These are phyloP conservation scores for Ceratobasidium sp. DNA, from an alignment of 1,284 basidiomycete species.

Conservation along the genomic window DNA sequence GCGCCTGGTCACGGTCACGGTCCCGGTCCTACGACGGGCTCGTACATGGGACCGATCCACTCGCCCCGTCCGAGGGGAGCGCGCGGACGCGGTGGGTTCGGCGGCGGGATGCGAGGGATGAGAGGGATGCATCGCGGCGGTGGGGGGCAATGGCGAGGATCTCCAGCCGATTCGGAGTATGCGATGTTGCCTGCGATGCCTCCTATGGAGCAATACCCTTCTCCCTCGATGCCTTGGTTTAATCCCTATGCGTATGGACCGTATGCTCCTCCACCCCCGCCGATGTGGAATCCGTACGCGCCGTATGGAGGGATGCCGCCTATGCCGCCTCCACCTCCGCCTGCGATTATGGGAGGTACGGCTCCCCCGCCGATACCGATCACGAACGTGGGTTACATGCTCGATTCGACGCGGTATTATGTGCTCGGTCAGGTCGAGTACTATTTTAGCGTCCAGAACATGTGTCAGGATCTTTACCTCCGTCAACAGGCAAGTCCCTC, in stretches of 20 bases:
- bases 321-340: slow-evolving; percentile 20
- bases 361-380: slow-evolving; percentile 60
- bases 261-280: slow-evolving; percentile 19
- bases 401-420: slow-evolving; percentile 60
- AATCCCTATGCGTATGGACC: slow-evolving; percentile 19
- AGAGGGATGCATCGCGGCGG: slow-evolving; percentile 12
- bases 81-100: slow-evolving; percentile 28
- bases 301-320: slow-evolving; percentile 29
- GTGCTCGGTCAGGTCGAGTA: slow-evolving; percentile 64
- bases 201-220: slow-evolving; percentile 20
- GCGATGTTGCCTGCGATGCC: slow-evolving; percentile 34
- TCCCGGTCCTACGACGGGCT: not conserved
- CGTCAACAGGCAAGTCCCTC: slow-evolving; percentile 61
- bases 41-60: slow-evolving; percentile 13
- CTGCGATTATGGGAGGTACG: not conserved
- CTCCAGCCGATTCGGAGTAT: slow-evolving; percentile 27
- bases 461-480: slow-evolving; percentile 66
- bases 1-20: not conserved
- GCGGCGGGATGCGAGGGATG: slow-evolving; percentile 3
- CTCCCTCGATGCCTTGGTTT: slow-evolving; percentile 15
- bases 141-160: slow-evolving; percentile 1
- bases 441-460: slow-evolving; percentile 67
- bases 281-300: slow-evolving; percentile 39
- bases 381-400: slow-evolving; percentile 55
- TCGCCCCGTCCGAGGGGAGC: slow-evolving; percentile 12